A percentile compares a stretch with the other conserved stretches of the same genome.
phyloP scores from a whole-genome alignment of 2,329 filamentous ascomycete species.

The Aspergillus flavus region DNA sequence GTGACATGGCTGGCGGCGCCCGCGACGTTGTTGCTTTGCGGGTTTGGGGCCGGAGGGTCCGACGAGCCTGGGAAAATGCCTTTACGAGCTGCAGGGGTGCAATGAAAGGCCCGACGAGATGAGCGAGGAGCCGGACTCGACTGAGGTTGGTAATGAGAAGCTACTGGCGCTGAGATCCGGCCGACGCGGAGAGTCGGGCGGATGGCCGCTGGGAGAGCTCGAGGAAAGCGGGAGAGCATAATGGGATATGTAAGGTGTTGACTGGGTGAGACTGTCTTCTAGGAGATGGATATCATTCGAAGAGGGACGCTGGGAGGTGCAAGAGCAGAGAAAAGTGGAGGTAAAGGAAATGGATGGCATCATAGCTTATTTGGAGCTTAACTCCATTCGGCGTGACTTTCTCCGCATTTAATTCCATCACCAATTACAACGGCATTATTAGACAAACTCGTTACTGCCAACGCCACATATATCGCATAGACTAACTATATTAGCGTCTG shows the following conservation, averaged over 20 bases:
- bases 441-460: no score
- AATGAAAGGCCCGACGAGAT: slow-evolving; percentile 36
- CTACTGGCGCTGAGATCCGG: slow-evolving; percentile 18
- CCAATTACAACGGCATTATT: neutral
- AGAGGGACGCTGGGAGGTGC: slow-evolving; percentile 7
- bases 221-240: slow-evolving; percentile 47
- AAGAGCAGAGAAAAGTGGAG: slow-evolving; percentile 4
- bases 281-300: neutral
- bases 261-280: neutral
- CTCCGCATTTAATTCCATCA: neutral
- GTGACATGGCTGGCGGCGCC: slow-evolving; percentile 45
- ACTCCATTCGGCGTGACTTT: neutral
- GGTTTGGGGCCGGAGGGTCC: slow-evolving; percentile 52
- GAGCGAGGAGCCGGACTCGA: neutral
- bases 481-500: no score
- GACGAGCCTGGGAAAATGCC: slow-evolving; percentile 64
- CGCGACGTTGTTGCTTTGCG: slow-evolving; percentile 43
- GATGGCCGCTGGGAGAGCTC: slow-evolving; percentile 36
- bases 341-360: slow-evolving; percentile 15
- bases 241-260: slow-evolving; percentile 3
- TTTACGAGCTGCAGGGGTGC: slow-evolving; percentile 40
- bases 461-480: no score
- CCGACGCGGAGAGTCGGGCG: slow-evolving; percentile 26
- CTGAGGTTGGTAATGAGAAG: slow-evolving; percentile 15
- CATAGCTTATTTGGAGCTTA: slow-evolving; percentile 14